Evolutionary conservation across 768 basidiomycete species (phyloP).

Genomic region (Favolaschia claudopus): DNA sequence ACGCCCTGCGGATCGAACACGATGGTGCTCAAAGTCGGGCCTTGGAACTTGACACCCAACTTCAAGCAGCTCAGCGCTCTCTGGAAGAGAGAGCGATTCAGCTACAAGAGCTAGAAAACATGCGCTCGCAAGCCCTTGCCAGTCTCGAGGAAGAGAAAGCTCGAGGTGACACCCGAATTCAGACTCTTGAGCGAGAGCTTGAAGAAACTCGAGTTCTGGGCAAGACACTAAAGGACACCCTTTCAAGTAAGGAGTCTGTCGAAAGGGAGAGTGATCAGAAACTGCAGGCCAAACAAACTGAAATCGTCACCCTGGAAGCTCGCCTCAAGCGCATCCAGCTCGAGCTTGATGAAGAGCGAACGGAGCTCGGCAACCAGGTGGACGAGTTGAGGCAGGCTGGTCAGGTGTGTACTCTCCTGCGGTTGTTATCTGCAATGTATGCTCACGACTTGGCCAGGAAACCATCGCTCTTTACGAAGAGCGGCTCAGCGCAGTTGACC

Average conservation of each 20-base stretch:
- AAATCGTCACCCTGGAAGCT: slow-evolving; percentile 61
- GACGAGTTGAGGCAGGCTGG: slow-evolving; percentile 90
- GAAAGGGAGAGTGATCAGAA: slow-evolving; percentile 58
- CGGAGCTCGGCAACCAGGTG: slow-evolving; percentile 74
- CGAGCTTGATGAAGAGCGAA: slow-evolving; percentile 60
- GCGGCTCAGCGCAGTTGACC: slow-evolving; percentile 74
- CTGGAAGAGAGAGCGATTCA: slow-evolving; percentile 53
- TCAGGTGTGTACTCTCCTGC: slow-evolving; percentile 59
- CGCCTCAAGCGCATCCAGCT: slow-evolving; percentile 37
- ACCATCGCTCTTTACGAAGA: slow-evolving; percentile 96
- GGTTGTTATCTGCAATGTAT: background rate
- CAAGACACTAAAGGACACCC: slow-evolving; percentile 57
- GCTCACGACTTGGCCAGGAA: slow-evolving; percentile 59
- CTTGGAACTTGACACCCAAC: slow-evolving; percentile 50
- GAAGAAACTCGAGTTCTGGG: slow-evolving; percentile 50
- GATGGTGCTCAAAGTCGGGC: slow-evolving; percentile 50
- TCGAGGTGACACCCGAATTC: slow-evolving; percentile 52
- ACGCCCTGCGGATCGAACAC: slow-evolving; percentile 53
- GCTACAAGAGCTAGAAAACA: slow-evolving; percentile 56
- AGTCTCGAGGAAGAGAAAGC: slow-evolving; percentile 55
- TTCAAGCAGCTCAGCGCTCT: slow-evolving; percentile 50
- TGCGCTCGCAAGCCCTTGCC: slow-evolving; percentile 41
- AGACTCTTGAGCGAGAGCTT: slow-evolving; percentile 41
- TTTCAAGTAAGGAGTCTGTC: slow-evolving; percentile 58
- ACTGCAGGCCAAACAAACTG: slow-evolving; percentile 64